These are phyloP conservation scores for Lactarius hatsudake DNA, from an alignment of 768 basidiomycete genomes.

Conservation along the genomic window DNA sequence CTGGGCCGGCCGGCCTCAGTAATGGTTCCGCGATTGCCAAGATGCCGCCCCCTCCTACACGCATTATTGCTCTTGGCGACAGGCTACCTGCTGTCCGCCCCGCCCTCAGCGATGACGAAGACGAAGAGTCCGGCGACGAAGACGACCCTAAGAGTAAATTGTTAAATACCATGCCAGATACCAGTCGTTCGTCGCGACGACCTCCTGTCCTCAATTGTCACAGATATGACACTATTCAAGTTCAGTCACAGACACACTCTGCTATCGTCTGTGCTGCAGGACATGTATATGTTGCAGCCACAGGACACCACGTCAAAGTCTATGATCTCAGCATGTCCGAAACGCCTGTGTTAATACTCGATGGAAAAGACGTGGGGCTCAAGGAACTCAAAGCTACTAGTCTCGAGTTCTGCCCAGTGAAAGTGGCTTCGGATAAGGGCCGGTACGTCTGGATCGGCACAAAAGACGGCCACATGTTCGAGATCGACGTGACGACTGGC, in stretches of 20 bases:
- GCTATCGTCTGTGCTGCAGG: constrained; percentile 58
- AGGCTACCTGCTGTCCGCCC: constrained; percentile 65
- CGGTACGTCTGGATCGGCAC: constrained; percentile 82
- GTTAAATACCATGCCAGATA: constrained; percentile 60
- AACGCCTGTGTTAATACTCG: constrained; percentile 47
- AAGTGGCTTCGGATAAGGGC: constrained; percentile 48
- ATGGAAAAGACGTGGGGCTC: constrained; percentile 57
- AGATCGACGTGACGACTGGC: constrained; percentile 71
- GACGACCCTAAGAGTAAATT: constrained; percentile 45
- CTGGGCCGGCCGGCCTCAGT: constrained; percentile 2
- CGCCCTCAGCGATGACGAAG: constrained; percentile 44
- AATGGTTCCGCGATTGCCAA: constrained; percentile 11
- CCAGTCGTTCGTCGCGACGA: constrained; percentile 61
- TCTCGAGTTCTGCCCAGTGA: constrained; percentile 69
- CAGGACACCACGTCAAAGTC: constrained; percentile 56
- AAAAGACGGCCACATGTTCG: constrained; percentile 84
- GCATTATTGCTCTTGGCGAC: constrained; percentile 65
- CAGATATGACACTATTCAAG: constrained; percentile 44
- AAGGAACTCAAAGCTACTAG: constrained; percentile 73
- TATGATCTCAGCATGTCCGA: constrained; percentile 56
- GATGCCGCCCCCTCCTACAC: constrained; percentile 72
- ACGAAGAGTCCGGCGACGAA: constrained; percentile 43
- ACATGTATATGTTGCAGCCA: constrained; percentile 54
- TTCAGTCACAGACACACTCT: constrained; percentile 53
- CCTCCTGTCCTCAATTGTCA: constrained; percentile 38